A percentile compares a stretch with the other conserved stretches of the same genome.
These are phyloP conservation scores for Candida ficus DNA, from an alignment of 805 yeast species.

Conservation along the genomic window DNA sequence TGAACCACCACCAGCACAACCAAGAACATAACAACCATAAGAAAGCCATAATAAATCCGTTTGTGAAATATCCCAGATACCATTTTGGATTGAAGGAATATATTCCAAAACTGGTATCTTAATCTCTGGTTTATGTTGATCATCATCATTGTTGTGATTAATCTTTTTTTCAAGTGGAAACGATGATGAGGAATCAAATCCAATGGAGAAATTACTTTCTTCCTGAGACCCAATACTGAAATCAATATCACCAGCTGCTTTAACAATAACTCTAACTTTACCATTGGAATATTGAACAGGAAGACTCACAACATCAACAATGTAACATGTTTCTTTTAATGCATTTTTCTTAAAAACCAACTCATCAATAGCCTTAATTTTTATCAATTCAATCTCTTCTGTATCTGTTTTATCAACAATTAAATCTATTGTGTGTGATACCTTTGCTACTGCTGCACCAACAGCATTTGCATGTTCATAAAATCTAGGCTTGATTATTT, in stretches of 20 bases:
- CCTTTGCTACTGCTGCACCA: constrained; percentile 44
- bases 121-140: too few species aligned
- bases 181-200: neutral
- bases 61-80: constrained; percentile 37
- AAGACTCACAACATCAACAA: constrained; percentile 18
- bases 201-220: neutral
- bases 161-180: neutral
- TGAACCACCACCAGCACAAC: constrained; percentile 45
- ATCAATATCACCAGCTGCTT: constrained; percentile 14
- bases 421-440: constrained; percentile 22
- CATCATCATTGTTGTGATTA: neutral
- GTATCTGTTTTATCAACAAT: constrained; percentile 1
- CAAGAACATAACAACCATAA: constrained; percentile 39
- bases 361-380: constrained; percentile 13
- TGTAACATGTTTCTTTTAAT: constrained; percentile 6
- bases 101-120: constrained; percentile 17
- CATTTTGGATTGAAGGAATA: constrained; percentile 26
- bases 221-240: too few species aligned
- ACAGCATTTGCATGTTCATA: constrained; percentile 45
- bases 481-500: constrained; percentile 37
- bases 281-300: constrained; percentile 21
- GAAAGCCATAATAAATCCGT: constrained; percentile 33
- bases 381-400: constrained; percentile 7
- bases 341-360: constrained; percentile 12
- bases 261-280: constrained; percentile 15